These are phyloP conservation scores for Filobasidium uniguttulatum DNA, from an alignment of 1,284 basidiomycete genomes.

Conservation along the genomic window DNA sequence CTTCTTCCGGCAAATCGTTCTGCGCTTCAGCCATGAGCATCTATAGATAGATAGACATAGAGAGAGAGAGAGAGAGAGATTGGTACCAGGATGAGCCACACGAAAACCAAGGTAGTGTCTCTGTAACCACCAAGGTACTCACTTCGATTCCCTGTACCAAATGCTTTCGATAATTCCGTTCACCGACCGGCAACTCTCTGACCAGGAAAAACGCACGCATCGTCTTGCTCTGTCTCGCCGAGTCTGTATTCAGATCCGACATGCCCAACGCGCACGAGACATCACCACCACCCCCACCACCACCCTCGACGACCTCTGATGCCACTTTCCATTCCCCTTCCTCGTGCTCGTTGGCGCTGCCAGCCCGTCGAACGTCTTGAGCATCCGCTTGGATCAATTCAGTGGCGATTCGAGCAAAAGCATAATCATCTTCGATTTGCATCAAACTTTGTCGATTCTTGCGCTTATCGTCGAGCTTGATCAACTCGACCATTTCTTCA, in stretches of 20 bases:
- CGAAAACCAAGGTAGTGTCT: too few relatives aligned
- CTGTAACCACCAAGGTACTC: background rate
- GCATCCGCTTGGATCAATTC: background rate
- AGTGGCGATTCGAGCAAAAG: background rate
- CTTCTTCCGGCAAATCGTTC: too few relatives aligned
- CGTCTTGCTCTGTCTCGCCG: background rate
- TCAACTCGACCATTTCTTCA: background rate
- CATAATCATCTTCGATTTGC: conserved; percentile 3
- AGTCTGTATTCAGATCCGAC: too few relatives aligned
- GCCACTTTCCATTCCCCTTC: too few relatives aligned
- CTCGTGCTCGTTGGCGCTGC: too few relatives aligned
- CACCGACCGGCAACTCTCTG: background rate
- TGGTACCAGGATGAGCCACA: too few relatives aligned
- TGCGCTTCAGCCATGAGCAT: too few relatives aligned
- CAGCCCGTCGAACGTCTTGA: too few relatives aligned
- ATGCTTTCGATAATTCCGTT: conserved; percentile 1
- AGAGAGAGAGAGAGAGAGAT: too few relatives aligned
- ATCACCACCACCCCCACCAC: background rate
- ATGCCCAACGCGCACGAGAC: background rate
- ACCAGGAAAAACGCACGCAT: conserved; percentile 1
- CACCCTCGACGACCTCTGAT: background rate
- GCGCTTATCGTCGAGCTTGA: background rate
- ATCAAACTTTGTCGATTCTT: conserved; percentile 1
- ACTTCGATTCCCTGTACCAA: conserved; percentile 1
- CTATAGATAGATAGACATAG: too few relatives aligned